phyloP scores from a whole-genome alignment of 352 stramenopile genomes.

The Halophytophthora polymorphica region DNA sequence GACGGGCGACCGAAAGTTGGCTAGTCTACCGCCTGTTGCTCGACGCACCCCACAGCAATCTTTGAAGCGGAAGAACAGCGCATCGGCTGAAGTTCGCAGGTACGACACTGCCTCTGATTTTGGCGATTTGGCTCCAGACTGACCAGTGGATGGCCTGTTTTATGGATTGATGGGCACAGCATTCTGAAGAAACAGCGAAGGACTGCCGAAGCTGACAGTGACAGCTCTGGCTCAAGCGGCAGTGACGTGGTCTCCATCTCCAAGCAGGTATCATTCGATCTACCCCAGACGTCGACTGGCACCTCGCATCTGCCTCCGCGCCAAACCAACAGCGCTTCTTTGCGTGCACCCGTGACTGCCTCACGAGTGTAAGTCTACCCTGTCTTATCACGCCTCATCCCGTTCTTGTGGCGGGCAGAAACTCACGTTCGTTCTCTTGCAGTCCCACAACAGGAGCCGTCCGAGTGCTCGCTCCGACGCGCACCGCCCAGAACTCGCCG shows the following conservation, averaged over 20 bases:
- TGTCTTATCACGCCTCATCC: background rate
- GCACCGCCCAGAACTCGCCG: slow-evolving; percentile 19
- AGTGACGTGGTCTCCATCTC: slow-evolving; percentile 1
- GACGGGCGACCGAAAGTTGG: slow-evolving; percentile 15
- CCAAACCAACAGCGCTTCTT: slow-evolving; percentile 21
- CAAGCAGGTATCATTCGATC: slow-evolving; percentile 76
- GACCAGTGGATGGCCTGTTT: background rate
- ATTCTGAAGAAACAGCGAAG: slow-evolving; percentile 71
- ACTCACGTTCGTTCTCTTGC: slow-evolving; percentile 3
- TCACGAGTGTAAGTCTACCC: slow-evolving; percentile 36
- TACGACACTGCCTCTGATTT: slow-evolving; percentile 7
- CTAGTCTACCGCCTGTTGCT: slow-evolving; percentile 2
- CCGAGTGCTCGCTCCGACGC: slow-evolving; percentile 37
- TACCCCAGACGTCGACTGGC: slow-evolving; percentile 16
- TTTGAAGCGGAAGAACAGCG: slow-evolving; percentile 24
- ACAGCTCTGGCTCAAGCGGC: slow-evolving; percentile 4
- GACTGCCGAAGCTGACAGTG: slow-evolving; percentile 5
- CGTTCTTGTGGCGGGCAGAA: slow-evolving; percentile 4
- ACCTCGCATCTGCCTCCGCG: slow-evolving; percentile 19
- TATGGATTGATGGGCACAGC: slow-evolving; percentile 16
- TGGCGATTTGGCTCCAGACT: background rate
- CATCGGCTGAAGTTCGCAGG: slow-evolving; percentile 43
- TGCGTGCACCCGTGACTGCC: slow-evolving; percentile 24
- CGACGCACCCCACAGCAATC: background rate
- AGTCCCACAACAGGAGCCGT: slow-evolving; percentile 27